phyloP scores from a whole-genome alignment of 306 rosid genomes.

The Ormosia semicastrata region DNA sequence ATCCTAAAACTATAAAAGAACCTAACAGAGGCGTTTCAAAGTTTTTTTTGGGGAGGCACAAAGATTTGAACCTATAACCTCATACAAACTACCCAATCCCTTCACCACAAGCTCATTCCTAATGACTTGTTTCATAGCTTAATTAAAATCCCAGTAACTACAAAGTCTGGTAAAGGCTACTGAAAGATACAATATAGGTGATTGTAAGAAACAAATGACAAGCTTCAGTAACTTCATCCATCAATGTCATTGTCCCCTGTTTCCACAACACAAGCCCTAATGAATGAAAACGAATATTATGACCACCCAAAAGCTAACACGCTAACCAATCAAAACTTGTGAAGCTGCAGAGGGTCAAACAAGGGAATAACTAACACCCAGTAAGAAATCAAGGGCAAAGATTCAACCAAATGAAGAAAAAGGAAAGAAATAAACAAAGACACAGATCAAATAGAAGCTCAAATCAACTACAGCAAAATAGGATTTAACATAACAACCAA shows the following conservation, averaged over 20 bases:
- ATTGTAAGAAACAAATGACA: neutral
- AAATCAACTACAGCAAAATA: neutral
- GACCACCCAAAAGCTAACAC: neutral
- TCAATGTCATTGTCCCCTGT: neutral
- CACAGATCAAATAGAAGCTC: neutral
- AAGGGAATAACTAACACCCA: neutral
- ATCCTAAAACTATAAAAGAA: no score
- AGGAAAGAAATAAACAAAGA: neutral
- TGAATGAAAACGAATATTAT: neutral
- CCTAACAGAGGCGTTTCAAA: no score
- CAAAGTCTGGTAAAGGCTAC: no score
- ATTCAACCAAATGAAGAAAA: neutral
- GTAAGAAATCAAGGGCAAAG: neutral
- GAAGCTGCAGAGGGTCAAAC: neutral
- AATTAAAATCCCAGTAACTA: no score
- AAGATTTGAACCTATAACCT: no score
- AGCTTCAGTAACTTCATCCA: neutral
- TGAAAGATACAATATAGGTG: neutral
- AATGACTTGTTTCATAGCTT: no score
- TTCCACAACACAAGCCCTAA: neutral
- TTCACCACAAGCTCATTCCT: no score
- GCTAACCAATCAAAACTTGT: neutral
- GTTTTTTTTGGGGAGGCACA: no score
- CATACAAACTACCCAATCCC: no score
- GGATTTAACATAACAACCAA: neutral